Conservation (phyloP, 345 rosid genomes). For the Camelina hispida region DNA sequence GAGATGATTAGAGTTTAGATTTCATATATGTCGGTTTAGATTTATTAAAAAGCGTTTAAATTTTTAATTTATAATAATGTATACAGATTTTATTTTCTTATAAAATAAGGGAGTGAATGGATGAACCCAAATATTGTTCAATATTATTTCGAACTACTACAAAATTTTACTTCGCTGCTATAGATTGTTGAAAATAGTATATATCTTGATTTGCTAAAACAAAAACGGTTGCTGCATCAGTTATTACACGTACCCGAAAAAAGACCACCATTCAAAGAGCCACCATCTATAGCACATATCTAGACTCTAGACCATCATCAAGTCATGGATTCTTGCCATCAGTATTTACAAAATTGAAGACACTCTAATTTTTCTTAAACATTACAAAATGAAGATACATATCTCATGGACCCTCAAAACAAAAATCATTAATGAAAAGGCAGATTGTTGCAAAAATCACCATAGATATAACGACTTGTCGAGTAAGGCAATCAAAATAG, state of each 20-base stretch:
- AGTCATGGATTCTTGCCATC: neutral
- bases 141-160: neutral
- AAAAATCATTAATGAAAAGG: slow-evolving; percentile 37
- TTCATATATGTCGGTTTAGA: too few relatives aligned
- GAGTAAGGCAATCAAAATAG: slow-evolving; percentile 30
- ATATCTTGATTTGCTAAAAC: too few relatives aligned
- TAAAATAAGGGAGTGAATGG: too few relatives aligned
- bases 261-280: neutral
- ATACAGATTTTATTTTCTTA: too few relatives aligned
- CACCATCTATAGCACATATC: neutral
- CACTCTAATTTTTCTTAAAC: neutral
- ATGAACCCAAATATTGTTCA: too few relatives aligned
- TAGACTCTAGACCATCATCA: slow-evolving; percentile 4
- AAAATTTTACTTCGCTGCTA: neutral
- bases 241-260: neutral
- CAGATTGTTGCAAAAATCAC: slow-evolving; percentile 24
- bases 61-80: too few relatives aligned
- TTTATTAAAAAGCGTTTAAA: too few relatives aligned
- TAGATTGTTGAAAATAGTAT: too few relatives aligned
- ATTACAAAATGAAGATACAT: neutral
- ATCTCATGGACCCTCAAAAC: slow-evolving; percentile 26
- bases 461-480: slow-evolving; percentile 24
- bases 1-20: too few relatives aligned
- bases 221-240: neutral
- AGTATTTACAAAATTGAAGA: neutral